Conservation (phyloP, 129 eudicot genomes). For the Logfia minima region DNA sequence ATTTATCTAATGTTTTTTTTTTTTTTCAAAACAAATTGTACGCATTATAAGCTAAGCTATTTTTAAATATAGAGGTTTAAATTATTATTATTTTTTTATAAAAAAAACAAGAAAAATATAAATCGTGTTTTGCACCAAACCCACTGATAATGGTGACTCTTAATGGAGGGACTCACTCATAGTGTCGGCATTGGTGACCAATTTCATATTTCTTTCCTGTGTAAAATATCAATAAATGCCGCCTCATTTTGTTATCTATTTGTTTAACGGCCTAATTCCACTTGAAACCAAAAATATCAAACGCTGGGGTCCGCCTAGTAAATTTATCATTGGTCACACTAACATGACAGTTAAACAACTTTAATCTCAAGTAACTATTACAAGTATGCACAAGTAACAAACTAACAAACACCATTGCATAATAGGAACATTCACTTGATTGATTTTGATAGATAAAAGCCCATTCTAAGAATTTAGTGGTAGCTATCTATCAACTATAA, state of each 20-base stretch:
- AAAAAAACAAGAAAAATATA: too few species aligned
- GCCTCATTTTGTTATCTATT: conserved; percentile 7
- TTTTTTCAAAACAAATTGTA: too few species aligned
- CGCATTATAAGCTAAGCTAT: too few species aligned
- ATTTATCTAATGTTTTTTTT: background rate
- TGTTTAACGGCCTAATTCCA: background rate
- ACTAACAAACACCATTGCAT: too few species aligned
- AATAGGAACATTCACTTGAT: too few species aligned
- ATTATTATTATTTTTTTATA: too few species aligned
- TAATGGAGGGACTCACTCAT: background rate
- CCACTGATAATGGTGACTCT: background rate
- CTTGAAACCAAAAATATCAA: conserved; percentile 22
- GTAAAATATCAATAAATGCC: conserved; percentile 6
- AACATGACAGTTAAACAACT: background rate
- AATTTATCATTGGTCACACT: background rate
- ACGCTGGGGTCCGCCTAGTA: conserved; percentile 24
- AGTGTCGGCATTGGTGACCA: conserved; percentile 21
- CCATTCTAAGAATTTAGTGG: background rate
- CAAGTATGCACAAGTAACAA: background rate
- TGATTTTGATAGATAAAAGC: too few species aligned
- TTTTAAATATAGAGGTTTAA: background rate
- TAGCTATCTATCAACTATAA: background rate
- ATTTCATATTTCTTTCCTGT: background rate
- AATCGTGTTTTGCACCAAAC: background rate
- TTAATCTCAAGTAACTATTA: background rate